Evolutionary conservation across 2,329 filamentous ascomycete genomes (phyloP).

Genomic region (Fusarium nanum): DNA sequence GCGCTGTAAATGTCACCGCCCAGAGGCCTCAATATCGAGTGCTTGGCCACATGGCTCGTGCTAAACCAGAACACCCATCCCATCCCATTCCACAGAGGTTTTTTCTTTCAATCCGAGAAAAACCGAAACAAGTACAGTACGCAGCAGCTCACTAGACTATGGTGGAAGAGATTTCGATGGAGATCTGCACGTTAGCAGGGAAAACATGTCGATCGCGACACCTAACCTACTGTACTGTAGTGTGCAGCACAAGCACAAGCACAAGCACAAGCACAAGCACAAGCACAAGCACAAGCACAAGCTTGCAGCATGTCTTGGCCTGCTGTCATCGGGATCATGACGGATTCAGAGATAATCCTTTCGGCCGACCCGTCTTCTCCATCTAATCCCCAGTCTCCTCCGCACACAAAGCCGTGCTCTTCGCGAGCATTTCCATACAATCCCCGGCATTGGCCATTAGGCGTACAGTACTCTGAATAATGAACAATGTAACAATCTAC

Average conservation of each 20-base stretch:
- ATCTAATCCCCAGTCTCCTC: constrained; percentile 36
- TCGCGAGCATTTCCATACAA: constrained; percentile 41
- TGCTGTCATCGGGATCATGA: constrained; percentile 28
- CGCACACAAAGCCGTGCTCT: constrained; percentile 26
- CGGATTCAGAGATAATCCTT: constrained; percentile 31
- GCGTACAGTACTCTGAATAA: neutral
- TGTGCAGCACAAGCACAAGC: constrained; percentile 23
- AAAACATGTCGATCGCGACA: constrained; percentile 18
- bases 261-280: constrained; percentile 13
- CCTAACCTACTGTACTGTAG: neutral
- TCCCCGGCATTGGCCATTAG: constrained; percentile 25
- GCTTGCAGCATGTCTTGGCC: constrained; percentile 10
- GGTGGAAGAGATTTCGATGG: neutral
- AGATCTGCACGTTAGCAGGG: constrained; percentile 15
- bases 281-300: constrained; percentile 13
- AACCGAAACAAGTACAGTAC: constrained; percentile 6
- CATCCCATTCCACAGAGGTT: constrained; percentile 9
- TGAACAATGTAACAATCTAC: neutral
- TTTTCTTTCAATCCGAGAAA: constrained; percentile 27
- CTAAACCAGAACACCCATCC: constrained; percentile 24
- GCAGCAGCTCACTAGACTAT: neutral
- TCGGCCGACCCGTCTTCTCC: constrained; percentile 37
- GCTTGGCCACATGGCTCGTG: constrained; percentile 38
- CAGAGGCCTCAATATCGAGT: constrained; percentile 12
- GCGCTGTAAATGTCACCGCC: constrained; percentile 25